Conservation (phyloP, 768 basidiomycete species). For the Piloderma croceum region DNA sequence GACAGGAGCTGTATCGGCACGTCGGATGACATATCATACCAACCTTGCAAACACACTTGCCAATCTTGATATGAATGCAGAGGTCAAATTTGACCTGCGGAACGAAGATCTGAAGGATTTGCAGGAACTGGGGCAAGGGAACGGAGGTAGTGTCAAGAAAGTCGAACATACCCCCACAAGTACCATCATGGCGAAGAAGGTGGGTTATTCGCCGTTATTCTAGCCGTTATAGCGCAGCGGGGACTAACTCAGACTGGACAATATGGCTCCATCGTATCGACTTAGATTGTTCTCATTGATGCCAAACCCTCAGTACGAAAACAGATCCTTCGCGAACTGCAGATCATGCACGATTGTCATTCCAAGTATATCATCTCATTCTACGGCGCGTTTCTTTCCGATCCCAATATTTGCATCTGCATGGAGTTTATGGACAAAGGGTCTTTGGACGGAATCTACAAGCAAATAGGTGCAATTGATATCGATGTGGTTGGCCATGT, state of each 20-base stretch:
- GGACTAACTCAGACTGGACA: too few relatives aligned
- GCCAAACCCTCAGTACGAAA: constrained; percentile 95
- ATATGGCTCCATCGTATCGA: too few relatives aligned
- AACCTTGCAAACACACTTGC: constrained; percentile 81
- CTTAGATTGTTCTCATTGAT: constrained; percentile 90
- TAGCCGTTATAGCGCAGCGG: too few relatives aligned
- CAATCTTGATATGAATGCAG: constrained; percentile 78
- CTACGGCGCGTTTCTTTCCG: constrained; percentile 92
- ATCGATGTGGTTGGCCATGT: constrained; percentile 91
- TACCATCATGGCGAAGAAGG: constrained; percentile 98
- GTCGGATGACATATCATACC: constrained; percentile 71
- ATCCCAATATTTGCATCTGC: constrained; percentile 98
- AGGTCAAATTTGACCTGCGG: constrained; percentile 78
- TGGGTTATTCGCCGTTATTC: too few relatives aligned
- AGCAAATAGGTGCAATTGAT: constrained; percentile 89
- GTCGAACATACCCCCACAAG: constrained; percentile 89
- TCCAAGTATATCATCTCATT: constrained; percentile 94
- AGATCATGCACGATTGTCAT: constrained; percentile 98
- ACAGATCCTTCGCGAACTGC: constrained; percentile 94
- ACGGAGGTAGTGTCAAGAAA: constrained; percentile 96
- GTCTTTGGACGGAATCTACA: constrained; percentile 92
- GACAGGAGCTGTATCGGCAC: constrained; percentile 45
- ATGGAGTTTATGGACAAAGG: constrained; percentile 98
- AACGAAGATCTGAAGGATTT: constrained; percentile 90
- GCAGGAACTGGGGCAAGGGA: constrained; percentile 89